Base-by-base conservation (phyloP, 2,329 filamentous ascomycete genomes). In the Harringtonia aguacate region DNA sequence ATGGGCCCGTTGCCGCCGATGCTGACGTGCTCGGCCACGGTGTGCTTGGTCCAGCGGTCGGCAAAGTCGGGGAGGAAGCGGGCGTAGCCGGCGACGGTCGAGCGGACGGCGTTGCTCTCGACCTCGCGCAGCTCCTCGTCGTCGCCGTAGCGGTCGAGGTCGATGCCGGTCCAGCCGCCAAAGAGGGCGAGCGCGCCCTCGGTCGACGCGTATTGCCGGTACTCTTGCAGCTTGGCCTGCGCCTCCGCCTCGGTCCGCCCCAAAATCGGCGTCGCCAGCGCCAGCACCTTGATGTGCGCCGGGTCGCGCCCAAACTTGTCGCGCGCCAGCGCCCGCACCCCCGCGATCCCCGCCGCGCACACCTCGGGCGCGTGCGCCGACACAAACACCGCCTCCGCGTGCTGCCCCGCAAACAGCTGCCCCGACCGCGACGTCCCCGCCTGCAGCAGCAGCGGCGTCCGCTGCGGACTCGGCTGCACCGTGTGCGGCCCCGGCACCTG, bases 81-180 rank as follows among this genome's bases (percentile, higher is more conserved):
- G 30, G 39, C 39, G 15, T 41, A 52, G n/a, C 42, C 47, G 20
- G 50, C 47, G 24, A 54, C 50, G 13, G 48, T 48, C 3, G 52
- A 53, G n/a, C 64, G 52, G 50, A 66, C 53, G 44, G 65, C 56
- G 43, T 65, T 60, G 47, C 61, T 61, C 56, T 67, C 56, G 36
- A 61, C 63, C 37, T 63, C 50, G 31, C 58, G 52, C 42, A 64
- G 49, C 41, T 64, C 61, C 48, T 64, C 58, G 8, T 65, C 61
- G 27, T 63, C 61, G 2, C 56, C 61, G 39, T 61, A 65, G 45
- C 57, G 48, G 38, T 46, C 49, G 10, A 58, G 45, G 42, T 58
- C 55, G 17, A 55, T 53, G 20, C 53, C 54, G 5, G 55, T 53
- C 36, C 49, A 53, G 20, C 53, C 52, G 15, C 45, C 43, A 43